A percentile compares a stretch with the other conserved stretches of the same genome.
Conservation (phyloP, 164 flowering plant species). For the grape (Vitis vinifera) region DNA sequence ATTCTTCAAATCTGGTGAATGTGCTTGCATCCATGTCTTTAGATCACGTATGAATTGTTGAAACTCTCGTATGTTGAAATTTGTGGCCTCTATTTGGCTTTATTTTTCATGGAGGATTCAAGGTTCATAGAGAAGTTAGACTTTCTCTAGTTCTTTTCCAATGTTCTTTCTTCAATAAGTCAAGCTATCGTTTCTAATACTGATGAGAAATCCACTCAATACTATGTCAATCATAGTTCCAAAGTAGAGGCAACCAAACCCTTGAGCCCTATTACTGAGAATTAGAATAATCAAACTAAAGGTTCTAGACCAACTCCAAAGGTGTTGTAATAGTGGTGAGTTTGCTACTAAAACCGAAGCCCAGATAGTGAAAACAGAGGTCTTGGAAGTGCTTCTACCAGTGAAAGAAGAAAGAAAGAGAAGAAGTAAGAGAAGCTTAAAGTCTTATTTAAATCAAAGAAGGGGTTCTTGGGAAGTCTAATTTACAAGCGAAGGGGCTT, state of each 20-base stretch:
- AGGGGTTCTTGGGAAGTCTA: constrained; percentile 15
- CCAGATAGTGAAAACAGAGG: background rate
- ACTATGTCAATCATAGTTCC: constrained; percentile 6
- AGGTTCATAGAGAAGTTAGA: constrained; percentile 35
- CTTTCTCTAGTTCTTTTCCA: constrained; percentile 44
- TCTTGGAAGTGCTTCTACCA: constrained; percentile 2
- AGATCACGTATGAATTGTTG: no score
- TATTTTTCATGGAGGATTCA: constrained; percentile 27
- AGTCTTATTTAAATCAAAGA: constrained; percentile 1
- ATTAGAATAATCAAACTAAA: constrained; percentile 3
- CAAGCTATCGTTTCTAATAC: background rate
- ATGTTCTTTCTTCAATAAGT: background rate
- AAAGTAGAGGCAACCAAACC: constrained; percentile 11
- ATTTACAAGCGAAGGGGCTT: background rate
- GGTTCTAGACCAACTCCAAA: background rate
- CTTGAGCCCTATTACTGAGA: constrained; percentile 3
- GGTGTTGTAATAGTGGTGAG: constrained; percentile 12
- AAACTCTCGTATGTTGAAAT: background rate
- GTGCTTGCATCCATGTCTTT: no score
- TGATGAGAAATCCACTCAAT: background rate
- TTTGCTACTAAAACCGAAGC: constrained; percentile 1
- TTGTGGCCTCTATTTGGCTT: background rate
- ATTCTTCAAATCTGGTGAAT: no score
- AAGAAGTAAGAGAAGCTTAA: constrained; percentile 10
- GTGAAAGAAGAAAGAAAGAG: constrained; percentile 5